Base-by-base conservation (phyloP, 768 basidiomycete species). In the Phanerodontia chrysosporium region DNA sequence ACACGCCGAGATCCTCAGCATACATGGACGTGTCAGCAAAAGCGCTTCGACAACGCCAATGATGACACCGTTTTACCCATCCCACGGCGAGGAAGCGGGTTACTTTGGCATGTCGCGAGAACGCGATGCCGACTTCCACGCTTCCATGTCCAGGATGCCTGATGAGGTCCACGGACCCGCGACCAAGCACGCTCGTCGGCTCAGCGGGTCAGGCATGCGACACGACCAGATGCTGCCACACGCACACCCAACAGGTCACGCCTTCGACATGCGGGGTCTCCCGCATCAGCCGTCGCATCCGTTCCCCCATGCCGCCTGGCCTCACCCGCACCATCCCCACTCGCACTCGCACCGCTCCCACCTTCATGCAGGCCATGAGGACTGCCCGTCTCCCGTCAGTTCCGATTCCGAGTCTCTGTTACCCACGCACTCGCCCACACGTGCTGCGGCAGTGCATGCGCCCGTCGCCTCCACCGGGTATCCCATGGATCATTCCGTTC, bases 21-120 rank as follows among this genome's bases (percentile, higher is more conserved):
- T 54, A 21, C 69, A 72, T 32, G 71, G 69, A 39, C 65, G 74
- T 24, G 54, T 72, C 24, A 82, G 76, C 70, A 87, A 87, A 69
- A 87, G 86, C 66, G 84, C 84, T 13, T 84, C 83, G n/a, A 83
- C 85, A 0, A 87, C 84, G 62, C 87, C 87, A 12, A 73, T 83
- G 59, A 72, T 79, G 58, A 77, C 80, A 18, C 79, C 78, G 4
- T 71, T 70, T 53, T 73, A 72, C 63, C 49, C 62, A 8, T 57
- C 64, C 7, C 45, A 65, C 67, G 62, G 72, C 27, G 73, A 77
- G 32, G 81, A 82, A 45, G 70, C 72, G 35, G 70, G 73, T 52
- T 74, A 76, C 64, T 75, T 78, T 62, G 75, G 75, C 49, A 51
- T 67, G 24, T 76, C 59, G 42, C 60, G 75, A 72, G 55, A 73